Evolutionary conservation across 2,329 filamentous ascomycete genomes (phyloP).

Genomic region (Basipetospora sp.): DNA sequence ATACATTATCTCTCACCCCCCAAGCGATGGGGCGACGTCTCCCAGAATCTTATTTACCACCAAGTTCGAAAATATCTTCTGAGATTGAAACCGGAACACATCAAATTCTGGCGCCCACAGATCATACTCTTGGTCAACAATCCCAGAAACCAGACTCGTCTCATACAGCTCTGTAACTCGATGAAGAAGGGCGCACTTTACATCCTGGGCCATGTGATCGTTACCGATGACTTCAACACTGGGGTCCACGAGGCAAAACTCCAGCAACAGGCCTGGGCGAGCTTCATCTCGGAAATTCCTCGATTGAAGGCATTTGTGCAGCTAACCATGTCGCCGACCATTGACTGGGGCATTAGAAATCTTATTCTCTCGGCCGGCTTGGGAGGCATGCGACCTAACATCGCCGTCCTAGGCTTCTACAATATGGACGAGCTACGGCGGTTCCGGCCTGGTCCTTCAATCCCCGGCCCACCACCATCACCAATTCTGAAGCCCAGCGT

Average conservation of each 20-base stretch:
- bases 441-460: constrained; percentile 38
- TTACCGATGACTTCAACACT: constrained; percentile 64
- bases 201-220: constrained; percentile 75
- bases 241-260: constrained; percentile 68
- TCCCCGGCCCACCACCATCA: constrained; percentile 34
- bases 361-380: constrained; percentile 67
- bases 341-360: constrained; percentile 76
- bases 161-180: constrained; percentile 84
- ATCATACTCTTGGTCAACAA: constrained; percentile 75
- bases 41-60: constrained; percentile 71
- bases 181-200: constrained; percentile 78
- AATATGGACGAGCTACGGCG: constrained; percentile 63
- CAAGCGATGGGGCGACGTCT: constrained; percentile 82
- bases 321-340: constrained; percentile 64
- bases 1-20: constrained; percentile 78
- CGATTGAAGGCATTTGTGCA: constrained; percentile 84
- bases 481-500: constrained; percentile 19
- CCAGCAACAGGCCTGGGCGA: constrained; percentile 71
- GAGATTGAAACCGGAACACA: constrained; percentile 71
- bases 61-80: constrained; percentile 80
- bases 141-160: constrained; percentile 62
- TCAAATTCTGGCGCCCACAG: constrained; percentile 86
- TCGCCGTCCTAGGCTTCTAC: constrained; percentile 67
- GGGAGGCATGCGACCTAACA: constrained; percentile 79
- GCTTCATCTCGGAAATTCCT: constrained; percentile 68